Evolutionary conservation across 257 asterid species (phyloP), one percentile per base, ranked within the genome.

Genomic region (Ilex asprella): DNA sequence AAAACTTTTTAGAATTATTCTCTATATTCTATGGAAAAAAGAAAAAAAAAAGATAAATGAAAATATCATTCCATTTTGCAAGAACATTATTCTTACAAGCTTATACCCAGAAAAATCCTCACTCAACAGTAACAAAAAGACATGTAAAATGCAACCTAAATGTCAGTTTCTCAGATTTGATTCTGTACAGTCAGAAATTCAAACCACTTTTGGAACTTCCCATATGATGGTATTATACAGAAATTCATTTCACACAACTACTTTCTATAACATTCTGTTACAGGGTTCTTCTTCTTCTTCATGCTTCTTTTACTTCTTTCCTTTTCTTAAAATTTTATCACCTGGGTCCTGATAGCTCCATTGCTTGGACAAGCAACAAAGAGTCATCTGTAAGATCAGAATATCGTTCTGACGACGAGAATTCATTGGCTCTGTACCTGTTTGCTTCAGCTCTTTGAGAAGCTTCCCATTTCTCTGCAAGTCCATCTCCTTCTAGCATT

Each of bases 401-500:
- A 70, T 84, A 88, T 73, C 98, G 82, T 67, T 83, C 96, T 0
- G 95, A 89, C 47, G 95, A 81, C 2, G 93, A 84, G 72, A 86
- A 89, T 56, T 86, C 95, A 29, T 92, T 92, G 3, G 86, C 79
- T 67, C 89, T 74, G 70, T 85, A 78, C 55, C 87, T 82, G 0
- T 83, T 76, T 6, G 88, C 65, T 70, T 84, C 95, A 1, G 86
- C 87, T 67, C 86, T 86, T 61, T 84, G 96, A 6, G 98, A 86
- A 16, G 94, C 95, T 74, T 86, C 99, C 99, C 99, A 93, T 72
- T 87, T 93, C 55, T 93, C 97, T 2, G 94, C 97, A 0, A 89
- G 95, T 52, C 97, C 99, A 30, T 89, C 99, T 6, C 99, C 99
- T 78, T 85, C 97, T 0, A 93, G 89, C 99, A 93, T 89, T 63